Conservation (phyloP, 1,139 yeast genomes). For the Petasospora rhodanensis region DNA sequence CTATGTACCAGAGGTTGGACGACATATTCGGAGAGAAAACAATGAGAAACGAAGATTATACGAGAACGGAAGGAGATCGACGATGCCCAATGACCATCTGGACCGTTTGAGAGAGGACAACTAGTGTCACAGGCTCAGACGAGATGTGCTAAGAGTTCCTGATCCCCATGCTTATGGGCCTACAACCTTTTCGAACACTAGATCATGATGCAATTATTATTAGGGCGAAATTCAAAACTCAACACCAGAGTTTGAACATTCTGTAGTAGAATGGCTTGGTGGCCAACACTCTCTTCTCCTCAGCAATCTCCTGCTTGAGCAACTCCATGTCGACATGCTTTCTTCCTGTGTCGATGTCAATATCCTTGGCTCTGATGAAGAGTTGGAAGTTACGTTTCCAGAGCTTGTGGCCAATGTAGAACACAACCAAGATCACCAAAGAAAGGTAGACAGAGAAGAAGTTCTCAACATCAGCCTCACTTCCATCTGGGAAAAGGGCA, state of each 20-base stretch:
- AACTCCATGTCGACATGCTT: constrained; percentile 61
- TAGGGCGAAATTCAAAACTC: no score
- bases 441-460: constrained; percentile 65
- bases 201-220: no score
- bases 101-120: no score
- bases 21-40: no score
- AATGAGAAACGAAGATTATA: no score
- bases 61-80: no score
- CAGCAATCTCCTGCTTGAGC: constrained; percentile 59
- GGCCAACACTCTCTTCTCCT: constrained; percentile 50
- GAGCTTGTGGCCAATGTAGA: constrained; percentile 48
- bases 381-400: constrained; percentile 51
- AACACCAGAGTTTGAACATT: constrained; percentile 32
- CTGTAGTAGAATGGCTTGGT: constrained; percentile 51
- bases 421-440: constrained; percentile 53
- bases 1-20: no score
- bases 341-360: constrained; percentile 70
- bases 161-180: no score
- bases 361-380: constrained; percentile 44
- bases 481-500: constrained; percentile 56
- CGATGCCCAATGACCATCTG: no score
- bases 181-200: no score
- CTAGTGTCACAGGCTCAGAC: no score
- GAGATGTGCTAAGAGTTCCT: no score
- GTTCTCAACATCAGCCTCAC: constrained; percentile 49